Percentiles rank a stretch among this genome's conserved stretches.
phyloP scores from a whole-genome alignment of 2,329 filamentous ascomycete genomes.

The Onygenales sp. region DNA sequence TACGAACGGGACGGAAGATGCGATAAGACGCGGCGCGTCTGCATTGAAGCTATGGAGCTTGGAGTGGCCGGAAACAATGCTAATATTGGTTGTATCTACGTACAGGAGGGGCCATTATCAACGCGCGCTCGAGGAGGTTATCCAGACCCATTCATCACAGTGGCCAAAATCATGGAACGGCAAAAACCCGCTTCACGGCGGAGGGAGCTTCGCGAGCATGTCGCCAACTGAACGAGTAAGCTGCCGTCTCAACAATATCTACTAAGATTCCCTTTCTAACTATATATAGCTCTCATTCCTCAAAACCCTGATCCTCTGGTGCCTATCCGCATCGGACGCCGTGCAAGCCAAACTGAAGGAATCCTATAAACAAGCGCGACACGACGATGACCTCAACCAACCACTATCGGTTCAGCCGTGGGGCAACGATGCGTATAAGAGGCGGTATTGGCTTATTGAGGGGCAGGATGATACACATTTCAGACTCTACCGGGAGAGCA shows the following conservation, averaged over 20 bases:
- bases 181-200: slow-evolving; percentile 72
- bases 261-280: neutral
- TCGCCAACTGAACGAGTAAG: slow-evolving; percentile 68
- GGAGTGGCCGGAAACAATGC: slow-evolving; percentile 19
- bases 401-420: slow-evolving; percentile 82
- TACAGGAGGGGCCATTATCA: slow-evolving; percentile 81
- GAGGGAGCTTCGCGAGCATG: slow-evolving; percentile 75
- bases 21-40: neutral
- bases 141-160: slow-evolving; percentile 73
- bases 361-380: slow-evolving; percentile 78
- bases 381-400: slow-evolving; percentile 70
- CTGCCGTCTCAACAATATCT: slow-evolving; percentile 3
- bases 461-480: slow-evolving; percentile 91
- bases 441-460: slow-evolving; percentile 88
- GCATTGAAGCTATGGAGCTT: neutral
- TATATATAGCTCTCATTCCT: slow-evolving; percentile 64
- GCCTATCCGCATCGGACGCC: slow-evolving; percentile 75
- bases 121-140: slow-evolving; percentile 86
- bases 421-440: slow-evolving; percentile 82
- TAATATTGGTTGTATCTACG: slow-evolving; percentile 8
- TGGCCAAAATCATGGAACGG: slow-evolving; percentile 80
- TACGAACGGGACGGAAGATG: neutral
- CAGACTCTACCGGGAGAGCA: slow-evolving; percentile 87
- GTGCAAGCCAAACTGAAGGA: slow-evolving; percentile 75
- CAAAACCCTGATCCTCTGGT: slow-evolving; percentile 77